Conservation (phyloP, 225 moss, liverwort and hornwort species). For the Bryoerythrophyllum caledonicum region DNA sequence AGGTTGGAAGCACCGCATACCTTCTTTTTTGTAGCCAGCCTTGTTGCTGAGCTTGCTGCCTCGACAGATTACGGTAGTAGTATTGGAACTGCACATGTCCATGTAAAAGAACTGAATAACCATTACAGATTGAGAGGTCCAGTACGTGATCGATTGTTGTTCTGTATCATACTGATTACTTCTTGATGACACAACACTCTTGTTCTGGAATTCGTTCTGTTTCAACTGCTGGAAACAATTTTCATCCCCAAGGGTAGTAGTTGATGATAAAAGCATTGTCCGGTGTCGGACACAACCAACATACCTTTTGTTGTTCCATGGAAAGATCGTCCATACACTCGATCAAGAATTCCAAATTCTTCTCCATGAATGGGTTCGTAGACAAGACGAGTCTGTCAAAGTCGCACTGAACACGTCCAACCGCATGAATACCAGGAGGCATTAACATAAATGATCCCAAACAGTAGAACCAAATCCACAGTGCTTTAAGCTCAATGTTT, state of each 20-base stretch:
- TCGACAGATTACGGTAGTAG: slow-evolving; percentile 88
- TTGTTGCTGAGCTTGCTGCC: slow-evolving; percentile 96
- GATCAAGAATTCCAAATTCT: slow-evolving; percentile 93
- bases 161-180: neutral
- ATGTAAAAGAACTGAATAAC: neutral
- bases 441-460: neutral
- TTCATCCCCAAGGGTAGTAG: neutral
- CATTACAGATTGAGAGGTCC: neutral
- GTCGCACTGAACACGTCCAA: slow-evolving; percentile 67
- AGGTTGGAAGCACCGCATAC: slow-evolving; percentile 25
- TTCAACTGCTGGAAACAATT: neutral
- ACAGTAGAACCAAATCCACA: neutral
- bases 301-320: slow-evolving; percentile 97
- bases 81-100: slow-evolving; percentile 81
- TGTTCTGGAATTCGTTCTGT: neutral
- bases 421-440: slow-evolving; percentile 5
- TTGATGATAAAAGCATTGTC: neutral
- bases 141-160: neutral
- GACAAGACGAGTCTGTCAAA: slow-evolving; percentile 90
- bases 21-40: slow-evolving; percentile 94
- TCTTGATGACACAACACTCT: neutral
- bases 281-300: slow-evolving; percentile 12
- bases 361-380: slow-evolving; percentile 95
- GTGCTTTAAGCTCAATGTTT: too few relatives aligned
- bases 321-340: slow-evolving; percentile 99